Evolutionary conservation across 2,329 filamentous ascomycete species (phyloP), one percentile per base, ranked within the genome.

Genomic region (Ambrosiella beaveri): DNA sequence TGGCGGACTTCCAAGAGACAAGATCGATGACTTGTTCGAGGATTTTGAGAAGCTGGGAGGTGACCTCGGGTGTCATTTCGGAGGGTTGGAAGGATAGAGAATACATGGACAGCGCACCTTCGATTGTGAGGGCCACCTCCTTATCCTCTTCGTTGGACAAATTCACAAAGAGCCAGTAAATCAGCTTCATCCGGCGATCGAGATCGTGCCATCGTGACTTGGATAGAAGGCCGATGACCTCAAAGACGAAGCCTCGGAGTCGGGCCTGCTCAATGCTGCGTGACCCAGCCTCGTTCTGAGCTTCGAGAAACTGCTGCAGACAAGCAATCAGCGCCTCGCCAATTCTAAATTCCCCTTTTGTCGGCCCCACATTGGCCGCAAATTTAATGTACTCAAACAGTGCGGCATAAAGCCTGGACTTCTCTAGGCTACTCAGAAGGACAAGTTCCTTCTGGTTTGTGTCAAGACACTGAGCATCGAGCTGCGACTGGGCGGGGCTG

Each of bases 321-420:
- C 82, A 79, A 7, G 77, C 70, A 15, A 95, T 80, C 2, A 94
- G 75, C 47, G 78, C 77, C 1, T 79, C 74, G 0, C 85, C 86
- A 63, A 94, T 82, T 7, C 75, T 70, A 57, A 93, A 79, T 55
- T 81, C 76, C 0, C 76, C 71, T 37, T 69, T 70, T 0, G 70
- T 68, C 0, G 81, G 77, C 7, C 84, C 86, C 64, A 88, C 81
- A 38, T 85, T 81, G 8, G 90, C 86, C 9, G 93, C 81, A 80
- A 90, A 97, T 56, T 88, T 86, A 58, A 95, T 80, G 64, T 91
- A 95, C 44, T 84, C 80, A 65, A 97, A 93, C 3, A 95, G 76
- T 0, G 90, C 87, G 51, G 82, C 84, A 63, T 89, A 81, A 8
- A 96, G 77, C 67, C 93, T 94, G 1, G 81, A 78, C 1, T 81